Conservation (phyloP, 108 stramenopile genomes). For the Fragilaria crotonensis region DNA sequence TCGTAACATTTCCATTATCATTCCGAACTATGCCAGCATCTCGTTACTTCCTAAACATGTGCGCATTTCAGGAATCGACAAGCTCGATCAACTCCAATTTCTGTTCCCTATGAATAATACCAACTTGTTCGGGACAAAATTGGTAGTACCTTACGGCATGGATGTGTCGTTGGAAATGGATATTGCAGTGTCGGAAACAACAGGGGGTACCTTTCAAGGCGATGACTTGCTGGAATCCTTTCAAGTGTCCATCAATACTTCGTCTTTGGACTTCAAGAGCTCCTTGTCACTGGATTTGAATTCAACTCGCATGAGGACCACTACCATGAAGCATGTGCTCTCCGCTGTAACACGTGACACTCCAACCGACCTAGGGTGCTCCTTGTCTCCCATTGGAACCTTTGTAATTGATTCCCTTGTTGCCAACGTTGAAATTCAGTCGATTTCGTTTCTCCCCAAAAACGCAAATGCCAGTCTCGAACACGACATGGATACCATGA, state of each 20-base stretch:
- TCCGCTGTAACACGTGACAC: too few species aligned
- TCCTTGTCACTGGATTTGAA: conserved; percentile 18
- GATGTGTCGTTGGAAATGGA: conserved; percentile 28
- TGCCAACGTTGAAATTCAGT: background rate
- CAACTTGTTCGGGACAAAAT: background rate
- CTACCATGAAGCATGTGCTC: conserved; percentile 35
- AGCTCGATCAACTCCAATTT: conserved; percentile 32
- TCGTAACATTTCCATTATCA: conserved; percentile 31
- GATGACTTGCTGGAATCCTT: conserved; percentile 43
- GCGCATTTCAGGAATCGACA: conserved; percentile 42
- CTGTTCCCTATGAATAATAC: conserved; percentile 25
- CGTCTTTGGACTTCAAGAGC: conserved; percentile 19
- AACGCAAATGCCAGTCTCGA: background rate
- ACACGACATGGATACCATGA: conserved; percentile 36
- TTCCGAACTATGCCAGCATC: conserved; percentile 27
- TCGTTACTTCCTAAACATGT: conserved; percentile 21
- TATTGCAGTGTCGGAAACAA: conserved; percentile 23
- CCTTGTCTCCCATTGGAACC: conserved; percentile 2
- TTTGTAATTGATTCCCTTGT: conserved; percentile 3
- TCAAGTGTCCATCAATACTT: conserved; percentile 32
- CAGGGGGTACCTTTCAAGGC: conserved; percentile 20
- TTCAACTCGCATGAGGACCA: conserved; percentile 27
- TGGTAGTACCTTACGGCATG: conserved; percentile 22
- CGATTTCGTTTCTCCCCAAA: background rate
- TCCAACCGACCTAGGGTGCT: too few species aligned